Conservation (phyloP, 805 yeast genomes). For the Zygosaccharomyces siamensis region DNA sequence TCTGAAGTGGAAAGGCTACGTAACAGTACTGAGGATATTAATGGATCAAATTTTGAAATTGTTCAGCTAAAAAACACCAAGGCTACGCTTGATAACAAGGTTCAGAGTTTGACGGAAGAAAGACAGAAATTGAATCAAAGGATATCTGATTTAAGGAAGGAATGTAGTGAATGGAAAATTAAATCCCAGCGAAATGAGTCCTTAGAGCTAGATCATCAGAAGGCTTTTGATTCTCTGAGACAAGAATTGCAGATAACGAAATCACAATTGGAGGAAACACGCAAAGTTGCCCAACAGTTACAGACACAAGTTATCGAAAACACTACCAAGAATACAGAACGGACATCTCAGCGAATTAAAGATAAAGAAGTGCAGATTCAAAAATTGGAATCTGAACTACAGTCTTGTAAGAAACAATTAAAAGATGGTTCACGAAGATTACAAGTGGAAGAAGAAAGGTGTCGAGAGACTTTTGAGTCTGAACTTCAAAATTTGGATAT, state of each 20-base stretch:
- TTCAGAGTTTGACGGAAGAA: slow-evolving; percentile 7
- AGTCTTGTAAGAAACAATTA: slow-evolving; percentile 5
- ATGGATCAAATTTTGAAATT: neutral
- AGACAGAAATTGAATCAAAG: slow-evolving; percentile 6
- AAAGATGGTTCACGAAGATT: slow-evolving; percentile 5
- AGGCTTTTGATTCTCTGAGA: neutral
- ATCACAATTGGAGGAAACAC: slow-evolving; percentile 8
- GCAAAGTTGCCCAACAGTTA: slow-evolving; percentile 9
- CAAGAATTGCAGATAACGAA: slow-evolving; percentile 8
- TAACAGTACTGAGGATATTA: neutral
- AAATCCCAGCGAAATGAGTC: neutral
- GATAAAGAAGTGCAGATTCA: slow-evolving; percentile 20
- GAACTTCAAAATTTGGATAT: slow-evolving; percentile 12
- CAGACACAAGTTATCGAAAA: slow-evolving; percentile 21
- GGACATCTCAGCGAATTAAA: slow-evolving; percentile 14
- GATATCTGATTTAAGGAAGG: slow-evolving; percentile 7
- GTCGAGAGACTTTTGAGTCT: slow-evolving; percentile 7
- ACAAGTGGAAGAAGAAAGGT: slow-evolving; percentile 1
- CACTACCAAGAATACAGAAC: slow-evolving; percentile 21
- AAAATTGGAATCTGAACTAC: slow-evolving; percentile 2
- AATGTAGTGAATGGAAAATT: slow-evolving; percentile 11
- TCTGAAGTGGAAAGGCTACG: neutral
- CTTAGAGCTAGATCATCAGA: neutral
- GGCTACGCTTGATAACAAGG: slow-evolving; percentile 1
- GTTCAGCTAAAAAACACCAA: neutral